phyloP scores from a whole-genome alignment of 2,329 filamentous ascomycete species.

The Fusarium temperatum region DNA sequence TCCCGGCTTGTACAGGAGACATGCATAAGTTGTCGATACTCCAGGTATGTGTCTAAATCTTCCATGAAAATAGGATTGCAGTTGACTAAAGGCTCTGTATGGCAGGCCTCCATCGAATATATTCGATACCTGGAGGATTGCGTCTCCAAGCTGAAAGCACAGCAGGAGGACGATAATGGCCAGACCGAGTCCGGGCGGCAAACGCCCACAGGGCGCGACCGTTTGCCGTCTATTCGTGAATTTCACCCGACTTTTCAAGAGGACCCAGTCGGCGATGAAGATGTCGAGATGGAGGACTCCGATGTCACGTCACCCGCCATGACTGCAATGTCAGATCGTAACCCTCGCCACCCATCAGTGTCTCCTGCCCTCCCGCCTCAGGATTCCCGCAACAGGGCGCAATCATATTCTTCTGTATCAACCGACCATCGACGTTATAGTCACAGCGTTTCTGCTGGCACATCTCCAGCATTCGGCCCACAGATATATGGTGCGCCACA shows the following conservation, averaged over 20 bases:
- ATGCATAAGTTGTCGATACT: slow-evolving; percentile 98
- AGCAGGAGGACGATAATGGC: slow-evolving; percentile 51
- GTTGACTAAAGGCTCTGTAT: slow-evolving; percentile 10
- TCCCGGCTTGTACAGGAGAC: slow-evolving; percentile 93
- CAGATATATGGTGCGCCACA: slow-evolving; percentile 46
- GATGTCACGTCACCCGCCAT: slow-evolving; percentile 60
- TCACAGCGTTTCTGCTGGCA: slow-evolving; percentile 58
- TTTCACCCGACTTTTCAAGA: slow-evolving; percentile 54
- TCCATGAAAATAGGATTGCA: not conserved
- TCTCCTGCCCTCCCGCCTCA: slow-evolving; percentile 63
- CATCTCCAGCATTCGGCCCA: slow-evolving; percentile 68
- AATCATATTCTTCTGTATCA: slow-evolving; percentile 64
- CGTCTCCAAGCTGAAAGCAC: slow-evolving; percentile 78
- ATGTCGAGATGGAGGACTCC: slow-evolving; percentile 70
- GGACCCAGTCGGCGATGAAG: slow-evolving; percentile 47
- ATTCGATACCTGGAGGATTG: slow-evolving; percentile 93
- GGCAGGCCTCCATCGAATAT: slow-evolving; percentile 93
- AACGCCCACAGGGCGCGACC: slow-evolving; percentile 40
- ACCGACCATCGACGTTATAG: slow-evolving; percentile 62
- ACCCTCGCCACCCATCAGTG: slow-evolving; percentile 56
- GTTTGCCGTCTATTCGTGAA: slow-evolving; percentile 50
- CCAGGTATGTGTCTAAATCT: slow-evolving; percentile 68
- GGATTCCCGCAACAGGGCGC: slow-evolving; percentile 55
- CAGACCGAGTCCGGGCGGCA: slow-evolving; percentile 42
- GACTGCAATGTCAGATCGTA: slow-evolving; percentile 44